Percentiles rank a stretch among this genome's conserved stretches.
These are phyloP conservation scores for Sugiyamaella valdiviana DNA, from an alignment of 805 yeast species.

Conservation along the genomic window DNA sequence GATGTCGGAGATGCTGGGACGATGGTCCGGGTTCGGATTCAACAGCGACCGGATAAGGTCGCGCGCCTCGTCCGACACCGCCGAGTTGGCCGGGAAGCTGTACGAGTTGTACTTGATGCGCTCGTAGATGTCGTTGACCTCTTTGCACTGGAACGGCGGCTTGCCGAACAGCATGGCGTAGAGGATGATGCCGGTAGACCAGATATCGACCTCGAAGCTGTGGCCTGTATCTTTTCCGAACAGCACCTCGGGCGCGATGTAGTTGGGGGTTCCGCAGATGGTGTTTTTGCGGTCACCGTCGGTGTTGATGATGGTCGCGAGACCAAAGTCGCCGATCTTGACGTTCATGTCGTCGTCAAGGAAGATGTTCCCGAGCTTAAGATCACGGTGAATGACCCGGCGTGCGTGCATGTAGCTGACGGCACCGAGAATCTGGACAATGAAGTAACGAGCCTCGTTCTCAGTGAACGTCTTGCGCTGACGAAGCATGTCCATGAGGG, in stretches of 20 bases:
- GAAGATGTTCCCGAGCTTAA: slow-evolving; percentile 92
- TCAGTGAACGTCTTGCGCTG: slow-evolving; percentile 79
- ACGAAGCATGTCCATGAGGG: slow-evolving; percentile 86
- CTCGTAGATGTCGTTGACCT: slow-evolving; percentile 86
- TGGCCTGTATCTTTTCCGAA: slow-evolving; percentile 83
- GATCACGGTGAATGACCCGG: slow-evolving; percentile 90
- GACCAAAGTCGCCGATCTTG: slow-evolving; percentile 95
- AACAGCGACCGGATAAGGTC: slow-evolving; percentile 66
- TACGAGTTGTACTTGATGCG: slow-evolving; percentile 81
- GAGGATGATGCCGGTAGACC: slow-evolving; percentile 98
- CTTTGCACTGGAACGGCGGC: slow-evolving; percentile 97
- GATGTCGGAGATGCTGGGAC: slow-evolving; percentile 78
- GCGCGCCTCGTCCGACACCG: slow-evolving; percentile 65
- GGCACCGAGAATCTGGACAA: slow-evolving; percentile 93
- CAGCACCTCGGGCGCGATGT: slow-evolving; percentile 95
- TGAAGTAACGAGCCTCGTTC: slow-evolving; percentile 83
- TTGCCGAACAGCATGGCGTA: slow-evolving; percentile 88
- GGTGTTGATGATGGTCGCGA: slow-evolving; percentile 86
- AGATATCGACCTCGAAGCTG: slow-evolving; percentile 88
- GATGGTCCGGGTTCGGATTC: slow-evolving; percentile 65
- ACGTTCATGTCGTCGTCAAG: slow-evolving; percentile 90
- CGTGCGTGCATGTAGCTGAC: slow-evolving; percentile 86
- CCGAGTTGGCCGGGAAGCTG: slow-evolving; percentile 65
- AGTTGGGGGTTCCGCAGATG: slow-evolving; percentile 97
- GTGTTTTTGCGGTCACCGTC: slow-evolving; percentile 76